These are phyloP conservation scores for Posidonia australis DNA, from an alignment of 106 monocot genomes.

Conservation along the genomic window DNA sequence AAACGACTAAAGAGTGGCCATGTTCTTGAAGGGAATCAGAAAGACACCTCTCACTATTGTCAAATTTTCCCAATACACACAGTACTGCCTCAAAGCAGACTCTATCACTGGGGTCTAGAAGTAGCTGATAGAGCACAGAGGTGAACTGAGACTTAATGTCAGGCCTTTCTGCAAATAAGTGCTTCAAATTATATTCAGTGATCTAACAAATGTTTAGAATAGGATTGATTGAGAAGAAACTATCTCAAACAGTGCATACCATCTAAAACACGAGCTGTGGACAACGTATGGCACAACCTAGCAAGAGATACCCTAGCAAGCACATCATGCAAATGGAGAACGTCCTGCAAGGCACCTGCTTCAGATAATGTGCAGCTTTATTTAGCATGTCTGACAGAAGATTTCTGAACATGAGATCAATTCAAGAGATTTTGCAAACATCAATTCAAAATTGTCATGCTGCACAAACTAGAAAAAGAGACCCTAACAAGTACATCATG, in stretches of 20 bases:
- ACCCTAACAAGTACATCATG: slow-evolving; percentile 98
- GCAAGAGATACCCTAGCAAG: slow-evolving; percentile 97
- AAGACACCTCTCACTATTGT: slow-evolving; percentile 72
- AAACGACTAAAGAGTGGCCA: no score
- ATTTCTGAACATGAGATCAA: not conserved
- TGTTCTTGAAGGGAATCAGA: slow-evolving; percentile 1
- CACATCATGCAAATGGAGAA: slow-evolving; percentile 98
- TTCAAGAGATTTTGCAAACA: not conserved
- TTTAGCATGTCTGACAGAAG: slow-evolving; percentile 11
- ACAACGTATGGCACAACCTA: slow-evolving; percentile 79
- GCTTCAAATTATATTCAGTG: not conserved
- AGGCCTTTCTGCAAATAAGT: slow-evolving; percentile 62
- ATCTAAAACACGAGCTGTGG: slow-evolving; percentile 83
- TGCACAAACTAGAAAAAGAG: slow-evolving; percentile 81
- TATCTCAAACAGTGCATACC: slow-evolving; percentile 31
- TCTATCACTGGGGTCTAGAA: slow-evolving; percentile 93
- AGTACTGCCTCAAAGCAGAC: slow-evolving; percentile 98
- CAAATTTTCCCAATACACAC: slow-evolving; percentile 92
- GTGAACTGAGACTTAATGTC: slow-evolving; percentile 82
- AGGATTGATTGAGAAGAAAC: not conserved
- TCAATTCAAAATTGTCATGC: not conserved
- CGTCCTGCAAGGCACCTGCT: slow-evolving; percentile 93
- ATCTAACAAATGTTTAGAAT: not conserved
- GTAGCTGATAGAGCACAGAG: slow-evolving; percentile 87
- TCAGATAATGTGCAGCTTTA: slow-evolving; percentile 17